Percentiles rank a stretch among this genome's conserved stretches.
These are phyloP conservation scores for Lipomyces starkeyi DNA, from an alignment of 805 yeast species.

Conservation along the genomic window DNA sequence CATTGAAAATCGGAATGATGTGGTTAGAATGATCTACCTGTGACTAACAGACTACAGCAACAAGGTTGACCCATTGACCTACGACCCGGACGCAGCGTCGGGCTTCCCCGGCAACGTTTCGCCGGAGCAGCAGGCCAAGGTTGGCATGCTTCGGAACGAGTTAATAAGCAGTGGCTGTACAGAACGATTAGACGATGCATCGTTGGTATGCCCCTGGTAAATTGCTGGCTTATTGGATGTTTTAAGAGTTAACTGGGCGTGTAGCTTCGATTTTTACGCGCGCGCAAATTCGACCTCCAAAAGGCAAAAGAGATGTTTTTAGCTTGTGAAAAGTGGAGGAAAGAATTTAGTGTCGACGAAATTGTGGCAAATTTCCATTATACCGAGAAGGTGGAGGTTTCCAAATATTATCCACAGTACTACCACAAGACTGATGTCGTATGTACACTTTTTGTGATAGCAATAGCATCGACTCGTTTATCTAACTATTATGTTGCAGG, in stretches of 20 bases:
- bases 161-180: conserved; percentile 69
- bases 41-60: not conserved
- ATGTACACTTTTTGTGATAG: not conserved
- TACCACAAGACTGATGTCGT: conserved; percentile 90
- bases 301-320: conserved; percentile 83
- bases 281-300: conserved; percentile 87
- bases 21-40: not conserved
- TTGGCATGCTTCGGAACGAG: conserved; percentile 63
- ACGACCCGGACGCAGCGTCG: conserved; percentile 38
- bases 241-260: not conserved
- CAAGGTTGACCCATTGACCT: conserved; percentile 29
- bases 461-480: not conserved
- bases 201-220: conserved; percentile 35
- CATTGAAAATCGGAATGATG: not conserved
- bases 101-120: conserved; percentile 77
- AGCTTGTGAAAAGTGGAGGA: conserved; percentile 89
- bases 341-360: conserved; percentile 83
- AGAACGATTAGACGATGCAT: conserved; percentile 76
- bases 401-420: conserved; percentile 84
- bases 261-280: conserved; percentile 81
- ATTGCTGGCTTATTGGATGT: not conserved
- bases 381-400: conserved; percentile 77
- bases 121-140: conserved; percentile 64
- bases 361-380: conserved; percentile 87
- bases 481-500: conserved; percentile 46